A percentile compares a stretch with the other conserved stretches of the same genome.
Evolutionary conservation across 352 stramenopile genomes (phyloP).

Genomic region (Phytophthora citricola): DNA sequence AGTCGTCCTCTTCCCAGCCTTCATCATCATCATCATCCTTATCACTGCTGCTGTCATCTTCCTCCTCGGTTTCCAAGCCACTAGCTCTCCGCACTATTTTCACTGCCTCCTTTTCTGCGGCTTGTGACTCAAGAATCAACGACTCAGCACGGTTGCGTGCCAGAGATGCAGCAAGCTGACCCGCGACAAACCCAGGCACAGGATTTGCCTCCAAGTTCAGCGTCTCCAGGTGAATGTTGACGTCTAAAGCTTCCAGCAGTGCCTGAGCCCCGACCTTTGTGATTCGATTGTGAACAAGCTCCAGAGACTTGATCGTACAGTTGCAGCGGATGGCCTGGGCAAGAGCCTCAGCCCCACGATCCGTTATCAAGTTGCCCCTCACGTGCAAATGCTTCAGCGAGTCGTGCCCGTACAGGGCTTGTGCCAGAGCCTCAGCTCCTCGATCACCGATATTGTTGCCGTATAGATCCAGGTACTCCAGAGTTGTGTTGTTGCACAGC

Average conservation of each 20-base stretch:
- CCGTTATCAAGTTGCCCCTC: slow-evolving; percentile 69
- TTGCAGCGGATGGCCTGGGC: slow-evolving; percentile 74
- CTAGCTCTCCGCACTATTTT: slow-evolving; percentile 44
- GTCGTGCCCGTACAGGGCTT: slow-evolving; percentile 78
- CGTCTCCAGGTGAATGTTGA: slow-evolving; percentile 70
- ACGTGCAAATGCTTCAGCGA: slow-evolving; percentile 65
- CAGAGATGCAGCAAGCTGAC: slow-evolving; percentile 57
- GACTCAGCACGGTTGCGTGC: slow-evolving; percentile 62
- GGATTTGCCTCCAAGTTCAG: slow-evolving; percentile 67
- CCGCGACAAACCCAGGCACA: slow-evolving; percentile 46
- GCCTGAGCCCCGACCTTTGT: slow-evolving; percentile 48
- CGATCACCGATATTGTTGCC: slow-evolving; percentile 75
- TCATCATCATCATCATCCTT: slow-evolving; percentile 22
- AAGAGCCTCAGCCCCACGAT: slow-evolving; percentile 52
- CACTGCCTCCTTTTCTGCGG: slow-evolving; percentile 55
- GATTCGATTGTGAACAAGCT: slow-evolving; percentile 70
- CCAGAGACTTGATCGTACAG: slow-evolving; percentile 63
- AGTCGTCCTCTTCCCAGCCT: slow-evolving; percentile 20
- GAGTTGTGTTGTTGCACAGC: slow-evolving; percentile 71
- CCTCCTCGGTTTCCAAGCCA: slow-evolving; percentile 20
- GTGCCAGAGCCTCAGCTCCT: slow-evolving; percentile 61
- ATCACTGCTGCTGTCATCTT: slow-evolving; percentile 28
- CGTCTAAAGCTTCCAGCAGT: slow-evolving; percentile 66
- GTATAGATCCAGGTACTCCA: slow-evolving; percentile 74
- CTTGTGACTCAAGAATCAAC: slow-evolving; percentile 43